Percentiles rank a stretch among this genome's conserved stretches.
These are phyloP conservation scores for Pelargonium fulgidum DNA, from an alignment of 441 rosid species.

Conservation along the genomic window DNA sequence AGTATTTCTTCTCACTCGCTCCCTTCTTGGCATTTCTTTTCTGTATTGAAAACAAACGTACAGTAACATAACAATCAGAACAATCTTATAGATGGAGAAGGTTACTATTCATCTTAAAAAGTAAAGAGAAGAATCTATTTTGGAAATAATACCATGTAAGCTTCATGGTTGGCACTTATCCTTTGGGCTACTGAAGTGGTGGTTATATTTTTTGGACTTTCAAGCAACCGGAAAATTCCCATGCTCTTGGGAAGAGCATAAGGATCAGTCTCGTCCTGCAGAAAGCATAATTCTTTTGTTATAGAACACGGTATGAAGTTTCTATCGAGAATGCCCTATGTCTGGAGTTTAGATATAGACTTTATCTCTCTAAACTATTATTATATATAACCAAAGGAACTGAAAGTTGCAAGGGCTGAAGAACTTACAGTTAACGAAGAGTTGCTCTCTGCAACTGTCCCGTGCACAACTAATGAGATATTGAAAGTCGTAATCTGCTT, in stretches of 20 bases:
- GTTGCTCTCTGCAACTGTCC: conserved; percentile 69
- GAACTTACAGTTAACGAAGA: conserved; percentile 34
- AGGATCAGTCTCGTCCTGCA: conserved; percentile 60
- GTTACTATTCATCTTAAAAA: not conserved
- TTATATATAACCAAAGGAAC: not conserved
- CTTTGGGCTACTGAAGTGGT: conserved; percentile 72
- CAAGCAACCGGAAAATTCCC: conserved; percentile 64
- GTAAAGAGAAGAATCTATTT: not conserved
- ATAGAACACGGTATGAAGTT: not conserved
- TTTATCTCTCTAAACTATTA: no score
- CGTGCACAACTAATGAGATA: conserved; percentile 77
- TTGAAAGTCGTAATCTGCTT: conserved; percentile 82
- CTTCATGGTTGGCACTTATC: conserved; percentile 79
- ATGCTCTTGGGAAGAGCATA: conserved; percentile 68
- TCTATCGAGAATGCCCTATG: no score
- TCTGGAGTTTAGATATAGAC: no score
- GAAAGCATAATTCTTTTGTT: conserved; percentile 6
- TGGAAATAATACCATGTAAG: conserved; percentile 42
- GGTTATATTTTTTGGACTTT: conserved; percentile 69
- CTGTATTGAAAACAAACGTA: conserved; percentile 29
- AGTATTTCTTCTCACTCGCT: conserved; percentile 73
- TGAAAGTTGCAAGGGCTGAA: not conserved
- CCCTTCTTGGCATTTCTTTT: conserved; percentile 77
- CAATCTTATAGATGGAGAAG: not conserved
- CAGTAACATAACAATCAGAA: not conserved